Evolutionary conservation across 1,284 basidiomycete species (phyloP), one percentile per base, ranked within the genome.

Genomic region (Fomes fomentarius): DNA sequence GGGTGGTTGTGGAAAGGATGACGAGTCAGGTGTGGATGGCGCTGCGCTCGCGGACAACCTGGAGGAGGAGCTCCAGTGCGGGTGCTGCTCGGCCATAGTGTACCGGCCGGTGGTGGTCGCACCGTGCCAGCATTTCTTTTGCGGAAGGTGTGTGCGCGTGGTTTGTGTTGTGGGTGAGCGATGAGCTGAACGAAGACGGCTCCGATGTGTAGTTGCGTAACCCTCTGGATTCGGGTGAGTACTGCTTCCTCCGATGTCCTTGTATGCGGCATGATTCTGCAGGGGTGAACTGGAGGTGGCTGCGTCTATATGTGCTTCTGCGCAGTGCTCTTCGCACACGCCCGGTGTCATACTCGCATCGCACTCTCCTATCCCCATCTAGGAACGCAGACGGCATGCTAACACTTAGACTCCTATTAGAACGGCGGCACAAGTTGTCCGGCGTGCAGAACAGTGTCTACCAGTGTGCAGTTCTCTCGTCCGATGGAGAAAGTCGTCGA

Each of bases 111-210:
- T 92, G 9, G 74, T 90, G 26, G 88, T 92, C 44, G 76, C 79
- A 25, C 90, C 90, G 17, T 92, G 89, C 66, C 87, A 92, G 62
- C 90, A 91, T 75, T 91, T 88, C 77, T 93, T 90, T 67, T 93
- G 89, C 65, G 91, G 87, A 72, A 91, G 88, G 90, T 91, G 70
- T 61, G 73, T 50, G 52, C 14, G 41, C 37, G 39, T n/a, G 53
- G 44, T 10, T 25, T 34, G 17, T 22, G 35, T 22, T 45, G 38
- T 19, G 25, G 26, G 30, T 26, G 24, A 6, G 21, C 15, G 39
- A 8, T 31, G 30, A 17, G 39, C 45, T 54, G 33, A 51, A 50
- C 7, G 22, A 12, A 10, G 43, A 15, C 21, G n/a, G 40, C 47
- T 47, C 37, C 42, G 21, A 33, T 34, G 12, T 31, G 43, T 60